These are phyloP conservation scores for Agroathelia rolfsii DNA, from an alignment of 1,284 basidiomycete species.

Conservation along the genomic window DNA sequence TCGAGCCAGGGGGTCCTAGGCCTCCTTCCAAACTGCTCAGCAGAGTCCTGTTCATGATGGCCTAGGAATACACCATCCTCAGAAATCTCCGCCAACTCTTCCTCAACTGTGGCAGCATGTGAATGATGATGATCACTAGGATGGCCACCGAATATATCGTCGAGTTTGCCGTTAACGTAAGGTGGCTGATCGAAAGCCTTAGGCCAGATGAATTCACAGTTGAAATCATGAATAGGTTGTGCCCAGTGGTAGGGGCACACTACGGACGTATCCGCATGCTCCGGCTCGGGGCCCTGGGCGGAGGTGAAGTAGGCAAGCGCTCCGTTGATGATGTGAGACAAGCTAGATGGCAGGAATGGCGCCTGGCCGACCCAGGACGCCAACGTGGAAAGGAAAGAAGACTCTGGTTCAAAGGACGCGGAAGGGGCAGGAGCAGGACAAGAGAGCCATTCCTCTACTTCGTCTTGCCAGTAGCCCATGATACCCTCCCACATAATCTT, in stretches of 20 bases:
- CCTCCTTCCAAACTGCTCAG: too few relatives aligned
- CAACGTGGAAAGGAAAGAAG: too few relatives aligned
- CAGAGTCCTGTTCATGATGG: too few relatives aligned
- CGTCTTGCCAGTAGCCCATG: constrained; percentile 49
- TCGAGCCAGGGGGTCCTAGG: constrained; percentile 45
- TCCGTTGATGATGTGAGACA: constrained; percentile 11
- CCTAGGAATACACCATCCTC: constrained; percentile 7
- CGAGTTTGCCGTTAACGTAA: too few relatives aligned
- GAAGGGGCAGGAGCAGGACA: constrained; percentile 38
- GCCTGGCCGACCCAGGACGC: constrained; percentile 19
- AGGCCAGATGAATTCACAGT: constrained; percentile 77
- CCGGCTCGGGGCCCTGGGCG: constrained; percentile 11
- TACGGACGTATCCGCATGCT: constrained; percentile 43
- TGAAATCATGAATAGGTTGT: constrained; percentile 59
- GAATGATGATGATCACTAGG: constrained; percentile 11
- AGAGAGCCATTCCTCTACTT: constrained; percentile 50
- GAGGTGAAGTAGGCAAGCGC: too few relatives aligned
- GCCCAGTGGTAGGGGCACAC: constrained; percentile 60
- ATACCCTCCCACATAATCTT: constrained; percentile 82
- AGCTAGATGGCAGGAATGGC: constrained; percentile 5
- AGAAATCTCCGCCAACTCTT: constrained; percentile 14
- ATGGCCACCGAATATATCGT: too few relatives aligned
- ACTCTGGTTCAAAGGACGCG: too few relatives aligned
- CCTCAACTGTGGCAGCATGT: constrained; percentile 11
- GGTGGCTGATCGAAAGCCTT: constrained; percentile 44